Evolutionary conservation across 345 rosid species (phyloP).

Genomic region (Noccaea caerulescens): DNA sequence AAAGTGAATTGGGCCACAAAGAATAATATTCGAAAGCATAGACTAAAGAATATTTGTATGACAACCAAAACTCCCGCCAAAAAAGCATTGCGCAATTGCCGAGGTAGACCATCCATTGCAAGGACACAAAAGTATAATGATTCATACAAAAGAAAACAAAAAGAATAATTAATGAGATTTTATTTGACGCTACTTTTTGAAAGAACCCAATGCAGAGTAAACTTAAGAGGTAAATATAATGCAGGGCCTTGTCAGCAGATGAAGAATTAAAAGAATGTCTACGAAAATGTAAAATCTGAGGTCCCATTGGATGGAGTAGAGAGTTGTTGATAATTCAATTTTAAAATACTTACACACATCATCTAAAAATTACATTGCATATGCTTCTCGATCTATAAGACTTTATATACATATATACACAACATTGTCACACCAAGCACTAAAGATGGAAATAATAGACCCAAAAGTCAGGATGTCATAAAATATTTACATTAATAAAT

Average conservation of each 20-base stretch:
- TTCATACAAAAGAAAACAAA: not conserved
- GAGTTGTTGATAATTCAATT: not conserved
- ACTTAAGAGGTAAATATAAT: not conserved
- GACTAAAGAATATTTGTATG: constrained; percentile 5
- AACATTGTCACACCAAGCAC: constrained; percentile 6
- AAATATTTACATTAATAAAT: constrained; percentile 13
- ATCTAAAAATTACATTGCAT: not conserved
- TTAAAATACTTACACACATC: not conserved
- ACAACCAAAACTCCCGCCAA: constrained; percentile 28
- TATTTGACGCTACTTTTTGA: not conserved
- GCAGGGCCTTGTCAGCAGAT: not conserved
- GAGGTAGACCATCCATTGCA: constrained; percentile 12
- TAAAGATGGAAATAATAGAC: constrained; percentile 4
- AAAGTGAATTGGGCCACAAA: constrained; percentile 12
- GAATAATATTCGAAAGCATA: constrained; percentile 25
- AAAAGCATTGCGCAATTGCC: constrained; percentile 16
- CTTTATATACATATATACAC: constrained; percentile 9
- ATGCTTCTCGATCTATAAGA: constrained; percentile 7
- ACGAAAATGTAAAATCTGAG: not conserved
- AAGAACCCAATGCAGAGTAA: constrained; percentile 2
- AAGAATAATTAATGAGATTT: constrained; percentile 11
- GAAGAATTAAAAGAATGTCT: constrained; percentile 1
- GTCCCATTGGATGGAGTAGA: not conserved
- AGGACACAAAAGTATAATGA: constrained; percentile 18
- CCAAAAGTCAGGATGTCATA: constrained; percentile 5